Conservation (phyloP, 768 basidiomycete species). For the Tubosaeta sp. region DNA sequence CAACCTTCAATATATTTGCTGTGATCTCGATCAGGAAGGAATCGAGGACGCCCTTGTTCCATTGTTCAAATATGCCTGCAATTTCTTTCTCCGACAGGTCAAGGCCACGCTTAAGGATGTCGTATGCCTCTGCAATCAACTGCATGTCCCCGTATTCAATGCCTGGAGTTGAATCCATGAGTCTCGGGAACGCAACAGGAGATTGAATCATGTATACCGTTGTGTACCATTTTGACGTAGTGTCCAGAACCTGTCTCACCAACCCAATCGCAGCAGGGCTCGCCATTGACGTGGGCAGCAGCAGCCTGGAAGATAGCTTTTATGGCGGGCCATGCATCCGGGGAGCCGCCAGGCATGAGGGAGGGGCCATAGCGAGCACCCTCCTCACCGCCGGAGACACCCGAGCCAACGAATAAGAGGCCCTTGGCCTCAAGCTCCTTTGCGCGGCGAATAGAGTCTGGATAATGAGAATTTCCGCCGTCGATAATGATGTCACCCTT, state of each 20-base stretch:
- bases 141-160: constrained; percentile 99
- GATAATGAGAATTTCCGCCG: constrained; percentile 99
- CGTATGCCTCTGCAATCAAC: constrained; percentile 97
- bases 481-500: constrained; percentile 98
- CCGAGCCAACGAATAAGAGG: constrained; percentile 94
- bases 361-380: constrained; percentile 97
- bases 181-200: constrained; percentile 1
- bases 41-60: constrained; percentile 99
- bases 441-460: constrained; percentile 93
- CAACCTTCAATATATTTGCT: constrained; percentile 93
- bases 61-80: constrained; percentile 86
- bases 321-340: constrained; percentile 93
- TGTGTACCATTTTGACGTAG: constrained; percentile 99
- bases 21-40: constrained; percentile 99
- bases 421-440: constrained; percentile 93
- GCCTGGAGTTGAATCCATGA: constrained; percentile 44
- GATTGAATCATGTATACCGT: constrained; percentile 47
- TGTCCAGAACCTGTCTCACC: constrained; percentile 93
- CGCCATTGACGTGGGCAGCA: constrained; percentile 89
- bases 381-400: constrained; percentile 99
- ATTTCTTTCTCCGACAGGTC: constrained; percentile 85
- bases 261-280: constrained; percentile 99
- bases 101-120: constrained; percentile 96
- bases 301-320: constrained; percentile 99
- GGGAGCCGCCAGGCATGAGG: constrained; percentile 97